Evolutionary conservation across 2,329 filamentous ascomycete genomes (phyloP).

Genomic region (Penicillium sp.): DNA sequence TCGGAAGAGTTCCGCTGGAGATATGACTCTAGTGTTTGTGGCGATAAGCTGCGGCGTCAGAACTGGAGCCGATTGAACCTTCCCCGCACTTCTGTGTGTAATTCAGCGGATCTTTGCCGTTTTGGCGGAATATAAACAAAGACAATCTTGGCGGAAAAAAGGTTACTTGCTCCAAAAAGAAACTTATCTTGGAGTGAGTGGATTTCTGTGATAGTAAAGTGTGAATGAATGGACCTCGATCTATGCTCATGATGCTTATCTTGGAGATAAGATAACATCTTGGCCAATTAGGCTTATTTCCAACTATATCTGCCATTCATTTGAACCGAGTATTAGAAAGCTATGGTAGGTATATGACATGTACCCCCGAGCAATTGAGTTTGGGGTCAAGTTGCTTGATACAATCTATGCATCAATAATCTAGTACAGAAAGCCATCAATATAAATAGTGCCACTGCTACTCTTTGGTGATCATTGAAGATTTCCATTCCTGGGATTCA

Average conservation of each 20-base stretch:
- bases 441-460: no score
- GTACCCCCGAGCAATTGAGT: no score
- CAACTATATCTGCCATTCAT: no score
- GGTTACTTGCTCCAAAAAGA: neutral
- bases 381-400: no score
- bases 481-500: no score
- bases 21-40: neutral
- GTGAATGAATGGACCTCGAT: no score
- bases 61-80: neutral
- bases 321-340: no score
- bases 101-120: neutral
- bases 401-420: no score
- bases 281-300: neutral
- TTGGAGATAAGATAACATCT: neutral
- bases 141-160: neutral
- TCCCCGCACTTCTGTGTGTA: conserved; percentile 1
- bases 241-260: neutral
- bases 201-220: no score
- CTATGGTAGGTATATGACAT: no score
- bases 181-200: neutral
- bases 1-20: conserved; percentile 1
- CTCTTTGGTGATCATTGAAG: no score
- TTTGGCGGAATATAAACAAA: neutral
- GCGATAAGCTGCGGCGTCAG: neutral
- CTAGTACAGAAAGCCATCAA: no score